Evolutionary conservation across 2,329 filamentous ascomycete species (phyloP).

Genomic region (Microcyclosporella mali): DNA sequence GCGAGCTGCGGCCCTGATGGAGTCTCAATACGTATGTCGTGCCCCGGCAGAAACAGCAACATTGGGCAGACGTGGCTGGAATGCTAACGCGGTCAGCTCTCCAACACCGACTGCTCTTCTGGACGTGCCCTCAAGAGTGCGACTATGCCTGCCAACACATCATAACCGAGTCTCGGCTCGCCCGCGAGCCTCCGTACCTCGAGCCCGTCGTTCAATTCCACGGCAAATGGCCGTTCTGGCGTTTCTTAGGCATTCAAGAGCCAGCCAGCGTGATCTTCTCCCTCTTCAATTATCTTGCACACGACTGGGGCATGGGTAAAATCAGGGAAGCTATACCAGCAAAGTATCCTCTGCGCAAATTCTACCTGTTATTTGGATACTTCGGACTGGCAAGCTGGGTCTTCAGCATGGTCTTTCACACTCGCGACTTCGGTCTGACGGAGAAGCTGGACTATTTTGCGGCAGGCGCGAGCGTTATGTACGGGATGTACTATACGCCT

Average conservation of each 20-base stretch:
- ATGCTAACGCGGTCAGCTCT: slow-evolving; percentile 53
- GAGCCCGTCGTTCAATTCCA: slow-evolving; percentile 81
- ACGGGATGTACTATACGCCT: slow-evolving; percentile 79
- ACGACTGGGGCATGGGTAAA: slow-evolving; percentile 67
- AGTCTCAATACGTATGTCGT: slow-evolving; percentile 63
- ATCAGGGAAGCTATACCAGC: slow-evolving; percentile 64
- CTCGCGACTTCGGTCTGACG: slow-evolving; percentile 74
- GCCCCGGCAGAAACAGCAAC: background rate
- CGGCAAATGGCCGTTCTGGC: slow-evolving; percentile 96
- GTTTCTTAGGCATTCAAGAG: slow-evolving; percentile 89
- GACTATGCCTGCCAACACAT: slow-evolving; percentile 97
- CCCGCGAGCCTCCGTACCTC: slow-evolving; percentile 57
- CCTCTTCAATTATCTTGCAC: slow-evolving; percentile 81
- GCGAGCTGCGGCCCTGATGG: slow-evolving; percentile 70
- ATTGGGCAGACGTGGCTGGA: background rate
- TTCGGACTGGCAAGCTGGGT: slow-evolving; percentile 78
- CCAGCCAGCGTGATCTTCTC: slow-evolving; percentile 91
- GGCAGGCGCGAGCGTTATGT: slow-evolving; percentile 82
- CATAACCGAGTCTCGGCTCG: slow-evolving; percentile 66
- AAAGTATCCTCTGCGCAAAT: slow-evolving; percentile 68
- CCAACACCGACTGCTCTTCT: slow-evolving; percentile 78
- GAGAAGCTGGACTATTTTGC: slow-evolving; percentile 97
- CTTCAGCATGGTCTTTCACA: slow-evolving; percentile 88
- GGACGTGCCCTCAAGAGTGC: slow-evolving; percentile 90
- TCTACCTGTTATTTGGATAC: slow-evolving; percentile 74